A percentile compares a stretch with the other conserved stretches of the same genome.
phyloP scores from a whole-genome alignment of 345 rosid species.

The Citrus glauca region DNA sequence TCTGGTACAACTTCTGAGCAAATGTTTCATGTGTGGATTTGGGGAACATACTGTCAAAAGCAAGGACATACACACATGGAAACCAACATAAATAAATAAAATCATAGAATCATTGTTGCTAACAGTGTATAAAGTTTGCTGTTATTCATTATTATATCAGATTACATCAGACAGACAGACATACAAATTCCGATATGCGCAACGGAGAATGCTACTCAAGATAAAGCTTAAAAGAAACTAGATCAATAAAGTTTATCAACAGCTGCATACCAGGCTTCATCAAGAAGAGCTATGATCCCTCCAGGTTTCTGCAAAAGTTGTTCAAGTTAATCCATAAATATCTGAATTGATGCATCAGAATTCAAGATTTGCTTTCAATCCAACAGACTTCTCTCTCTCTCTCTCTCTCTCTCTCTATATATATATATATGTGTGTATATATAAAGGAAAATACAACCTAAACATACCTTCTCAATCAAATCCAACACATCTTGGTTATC shows the following conservation, averaged over 20 bases:
- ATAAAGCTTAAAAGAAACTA: slow-evolving; percentile 6
- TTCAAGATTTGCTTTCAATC: slow-evolving; percentile 2
- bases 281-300: slow-evolving; percentile 94
- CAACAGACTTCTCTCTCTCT: not conserved
- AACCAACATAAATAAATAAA: slow-evolving; percentile 8
- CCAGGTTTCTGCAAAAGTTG: slow-evolving; percentile 87
- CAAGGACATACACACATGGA: slow-evolving; percentile 23
- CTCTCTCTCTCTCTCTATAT: not conserved
- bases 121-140: slow-evolving; percentile 2
- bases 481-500: slow-evolving; percentile 99
- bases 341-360: slow-evolving; percentile 11
- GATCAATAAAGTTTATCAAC: slow-evolving; percentile 17
- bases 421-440: not conserved
- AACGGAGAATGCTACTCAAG: not conserved
- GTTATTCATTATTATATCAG: not conserved
- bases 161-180: not conserved
- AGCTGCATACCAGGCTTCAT: slow-evolving; percentile 91
- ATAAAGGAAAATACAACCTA: slow-evolving; percentile 2
- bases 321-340: slow-evolving; percentile 5
- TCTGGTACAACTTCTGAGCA: slow-evolving; percentile 96
- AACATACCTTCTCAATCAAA: slow-evolving; percentile 84
- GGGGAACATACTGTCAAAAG: slow-evolving; percentile 83
- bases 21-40: slow-evolving; percentile 99
- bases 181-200: not conserved
- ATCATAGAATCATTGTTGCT: slow-evolving; percentile 2